A percentile compares a stretch with the other conserved stretches of the same genome.
Evolutionary conservation across 768 basidiomycete species (phyloP).

Genomic region (Amanita inopinata): DNA sequence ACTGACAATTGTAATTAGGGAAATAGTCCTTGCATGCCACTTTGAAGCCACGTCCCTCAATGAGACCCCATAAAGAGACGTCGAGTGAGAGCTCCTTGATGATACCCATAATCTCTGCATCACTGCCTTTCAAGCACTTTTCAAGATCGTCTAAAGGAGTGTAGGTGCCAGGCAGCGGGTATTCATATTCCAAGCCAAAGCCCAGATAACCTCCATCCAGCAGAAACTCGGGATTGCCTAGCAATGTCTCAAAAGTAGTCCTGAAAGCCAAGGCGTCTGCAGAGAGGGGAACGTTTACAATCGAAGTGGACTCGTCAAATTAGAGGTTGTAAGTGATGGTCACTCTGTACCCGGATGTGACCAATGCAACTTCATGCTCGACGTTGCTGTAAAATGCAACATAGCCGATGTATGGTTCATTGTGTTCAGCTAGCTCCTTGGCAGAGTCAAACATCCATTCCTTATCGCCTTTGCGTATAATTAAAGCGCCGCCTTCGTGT

Average conservation of each 20-base stretch:
- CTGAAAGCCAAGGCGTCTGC: slow-evolving; percentile 11
- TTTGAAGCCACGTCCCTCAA: slow-evolving; percentile 4
- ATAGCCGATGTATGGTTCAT: slow-evolving; percentile 20
- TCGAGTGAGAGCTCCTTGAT: slow-evolving; percentile 14
- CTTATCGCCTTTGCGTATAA: slow-evolving; percentile 23
- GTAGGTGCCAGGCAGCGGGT: slow-evolving; percentile 16
- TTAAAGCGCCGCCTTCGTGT: slow-evolving; percentile 35
- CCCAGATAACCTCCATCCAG: slow-evolving; percentile 24
- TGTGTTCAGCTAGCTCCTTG: slow-evolving; percentile 7
- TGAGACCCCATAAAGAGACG: slow-evolving; percentile 14
- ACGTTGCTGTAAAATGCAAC: slow-evolving; percentile 29
- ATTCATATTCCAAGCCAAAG: slow-evolving; percentile 25
- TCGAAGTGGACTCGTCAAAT: slow-evolving; percentile 11
- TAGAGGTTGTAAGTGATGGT: slow-evolving; percentile 35
- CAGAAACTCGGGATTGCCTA: slow-evolving; percentile 18
- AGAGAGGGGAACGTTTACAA: background rate
- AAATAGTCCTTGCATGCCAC: background rate
- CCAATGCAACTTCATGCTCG: slow-evolving; percentile 28
- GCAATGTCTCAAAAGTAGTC: slow-evolving; percentile 17
- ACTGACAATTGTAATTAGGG: background rate
- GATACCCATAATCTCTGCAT: slow-evolving; percentile 16
- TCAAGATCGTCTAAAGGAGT: slow-evolving; percentile 11
- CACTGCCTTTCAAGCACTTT: slow-evolving; percentile 20
- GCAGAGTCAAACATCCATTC: slow-evolving; percentile 31
- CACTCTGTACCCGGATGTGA: slow-evolving; percentile 27